phyloP scores from a whole-genome alignment of 805 yeast genomes.

The Diddensiella santjacobensis region DNA sequence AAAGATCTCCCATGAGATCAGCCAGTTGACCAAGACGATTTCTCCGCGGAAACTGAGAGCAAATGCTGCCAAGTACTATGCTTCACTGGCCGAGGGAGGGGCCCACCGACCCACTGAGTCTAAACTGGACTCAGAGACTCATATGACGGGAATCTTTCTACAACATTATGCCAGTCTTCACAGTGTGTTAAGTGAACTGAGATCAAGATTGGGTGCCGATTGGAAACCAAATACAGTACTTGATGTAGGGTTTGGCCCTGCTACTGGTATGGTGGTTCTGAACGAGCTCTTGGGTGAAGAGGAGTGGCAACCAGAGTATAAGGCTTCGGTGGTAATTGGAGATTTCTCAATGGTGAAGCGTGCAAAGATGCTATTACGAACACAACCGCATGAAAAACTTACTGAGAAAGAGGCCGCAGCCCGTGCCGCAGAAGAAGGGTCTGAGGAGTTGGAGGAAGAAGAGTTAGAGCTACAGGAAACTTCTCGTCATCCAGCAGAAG shows the following conservation, averaged over 20 bases:
- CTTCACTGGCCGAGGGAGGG: slow-evolving; percentile 48
- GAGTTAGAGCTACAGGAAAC: not conserved
- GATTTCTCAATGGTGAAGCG: slow-evolving; percentile 69
- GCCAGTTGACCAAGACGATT: slow-evolving; percentile 58
- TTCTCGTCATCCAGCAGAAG: not conserved
- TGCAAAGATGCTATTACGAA: slow-evolving; percentile 69
- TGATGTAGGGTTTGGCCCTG: slow-evolving; percentile 88
- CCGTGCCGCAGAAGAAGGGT: not conserved
- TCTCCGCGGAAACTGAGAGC: slow-evolving; percentile 62
- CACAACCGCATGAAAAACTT: slow-evolving; percentile 44
- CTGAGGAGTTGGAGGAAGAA: not conserved
- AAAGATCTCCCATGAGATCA: slow-evolving; percentile 53
- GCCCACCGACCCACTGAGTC: slow-evolving; percentile 46
- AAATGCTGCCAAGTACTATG: slow-evolving; percentile 55
- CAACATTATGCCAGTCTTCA: slow-evolving; percentile 73
- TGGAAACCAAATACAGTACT: slow-evolving; percentile 67
- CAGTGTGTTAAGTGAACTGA: slow-evolving; percentile 65
- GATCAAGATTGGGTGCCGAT: slow-evolving; percentile 46
- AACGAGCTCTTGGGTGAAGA: slow-evolving; percentile 71
- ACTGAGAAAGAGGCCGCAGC: slow-evolving; percentile 1
- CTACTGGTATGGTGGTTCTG: slow-evolving; percentile 82
- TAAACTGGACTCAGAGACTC: slow-evolving; percentile 56
- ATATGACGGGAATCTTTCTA: slow-evolving; percentile 72
- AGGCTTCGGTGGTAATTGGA: slow-evolving; percentile 73
- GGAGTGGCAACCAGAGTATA: slow-evolving; percentile 51